Evolutionary conservation across 768 basidiomycete species (phyloP).

Genomic region (Leccinellum luteum): DNA sequence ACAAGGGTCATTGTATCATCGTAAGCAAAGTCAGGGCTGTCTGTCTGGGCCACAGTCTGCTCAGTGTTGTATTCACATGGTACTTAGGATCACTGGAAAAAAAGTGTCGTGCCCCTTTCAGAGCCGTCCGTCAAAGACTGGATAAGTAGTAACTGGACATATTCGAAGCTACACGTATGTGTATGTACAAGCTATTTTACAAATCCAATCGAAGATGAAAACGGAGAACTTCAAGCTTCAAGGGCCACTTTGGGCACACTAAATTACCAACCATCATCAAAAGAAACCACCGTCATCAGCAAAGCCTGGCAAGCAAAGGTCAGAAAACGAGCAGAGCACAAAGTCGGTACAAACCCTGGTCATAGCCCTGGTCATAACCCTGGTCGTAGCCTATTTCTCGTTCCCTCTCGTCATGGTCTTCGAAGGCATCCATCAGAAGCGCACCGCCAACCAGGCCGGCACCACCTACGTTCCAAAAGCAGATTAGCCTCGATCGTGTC

Average conservation of each 20-base stretch:
- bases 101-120: background rate
- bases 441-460: conserved; percentile 66
- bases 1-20: too few species aligned
- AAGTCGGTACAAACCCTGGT: conserved; percentile 32
- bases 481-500: conserved; percentile 1
- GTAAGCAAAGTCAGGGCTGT: background rate
- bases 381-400: conserved; percentile 34
- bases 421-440: conserved; percentile 51
- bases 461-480: conserved; percentile 39
- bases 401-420: conserved; percentile 37
- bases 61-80: background rate
- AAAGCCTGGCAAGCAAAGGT: conserved; percentile 28
- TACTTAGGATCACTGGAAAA: too few species aligned
- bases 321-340: conserved; percentile 1
- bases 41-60: too few species aligned
- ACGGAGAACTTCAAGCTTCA: background rate
- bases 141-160: background rate
- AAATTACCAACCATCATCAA: conserved; percentile 10
- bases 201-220: conserved; percentile 14
- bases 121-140: background rate
- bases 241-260: background rate
- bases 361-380: conserved; percentile 34
- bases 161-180: background rate
- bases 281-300: conserved; percentile 1
- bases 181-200: conserved; percentile 8